Conservation (phyloP, 2,329 filamentous ascomycete species). For the Aureobasidium namibiae region DNA sequence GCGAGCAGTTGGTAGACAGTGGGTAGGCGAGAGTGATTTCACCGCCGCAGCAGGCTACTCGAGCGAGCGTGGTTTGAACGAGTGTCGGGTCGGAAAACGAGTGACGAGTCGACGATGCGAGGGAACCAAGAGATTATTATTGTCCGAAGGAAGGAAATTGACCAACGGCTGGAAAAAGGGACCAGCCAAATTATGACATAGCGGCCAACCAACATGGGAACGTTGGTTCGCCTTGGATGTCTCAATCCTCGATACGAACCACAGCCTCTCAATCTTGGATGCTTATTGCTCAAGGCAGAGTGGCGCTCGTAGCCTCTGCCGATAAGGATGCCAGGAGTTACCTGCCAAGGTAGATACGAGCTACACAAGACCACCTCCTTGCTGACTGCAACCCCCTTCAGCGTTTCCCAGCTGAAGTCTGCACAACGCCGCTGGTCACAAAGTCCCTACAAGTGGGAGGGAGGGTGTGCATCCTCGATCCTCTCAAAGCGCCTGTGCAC, state of each 20-base stretch:
- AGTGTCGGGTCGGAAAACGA: slow-evolving; percentile 2
- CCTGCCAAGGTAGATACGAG: neutral
- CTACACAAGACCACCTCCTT: neutral
- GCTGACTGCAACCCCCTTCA: neutral
- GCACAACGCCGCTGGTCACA: neutral
- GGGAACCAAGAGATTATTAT: neutral
- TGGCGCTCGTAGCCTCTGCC: neutral
- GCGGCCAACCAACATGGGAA: neutral
- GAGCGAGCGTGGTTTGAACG: neutral
- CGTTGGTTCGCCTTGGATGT: neutral
- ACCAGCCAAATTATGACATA: neutral
- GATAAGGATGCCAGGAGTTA: slow-evolving; percentile 2
- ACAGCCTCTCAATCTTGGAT: neutral
- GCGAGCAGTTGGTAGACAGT: neutral
- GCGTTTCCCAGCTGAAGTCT: neutral
- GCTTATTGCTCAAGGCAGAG: neutral
- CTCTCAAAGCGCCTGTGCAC: neutral
- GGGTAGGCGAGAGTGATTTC: neutral
- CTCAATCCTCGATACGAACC: neutral
- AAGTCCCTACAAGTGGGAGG: neutral
- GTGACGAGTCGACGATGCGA: neutral
- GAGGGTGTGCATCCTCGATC: neutral
- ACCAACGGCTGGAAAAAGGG: neutral
- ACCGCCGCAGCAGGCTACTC: slow-evolving; percentile 1
- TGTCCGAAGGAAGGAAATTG: neutral